Base-by-base conservation (phyloP, 2,329 filamentous ascomycete species). In the Madurella fahalii region DNA sequence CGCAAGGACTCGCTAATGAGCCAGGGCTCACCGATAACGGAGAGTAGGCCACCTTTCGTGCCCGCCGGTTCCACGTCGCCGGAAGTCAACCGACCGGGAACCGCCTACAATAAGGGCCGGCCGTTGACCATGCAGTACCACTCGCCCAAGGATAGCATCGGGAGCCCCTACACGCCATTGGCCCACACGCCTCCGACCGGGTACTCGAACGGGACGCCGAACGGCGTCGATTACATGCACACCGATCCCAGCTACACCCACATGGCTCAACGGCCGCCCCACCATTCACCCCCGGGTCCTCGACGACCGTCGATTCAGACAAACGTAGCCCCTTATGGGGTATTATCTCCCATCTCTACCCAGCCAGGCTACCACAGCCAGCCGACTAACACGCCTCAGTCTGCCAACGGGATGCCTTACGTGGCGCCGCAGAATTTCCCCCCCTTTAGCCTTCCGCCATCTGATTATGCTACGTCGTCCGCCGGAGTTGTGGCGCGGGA, bases 1-100 rank as follows among this genome's bases (percentile, higher is more conserved):
- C 84, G 87, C 54, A 89, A 88, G 70, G 87, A 91, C 67, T 83
- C 81, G 13, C 77, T 85, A 66, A 74, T 84, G 68, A 73, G 69
- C 58, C 80, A 82, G 60, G 64, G 67, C 32, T 79, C 77, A 45
- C 73, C 74, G 39, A 67, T 70, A 47, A 66, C 71, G 44, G 74
- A 75, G 47, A 62, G 64, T 56, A 74, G 73, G 31, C 70, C 72
- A 54, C 67, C 71, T 34, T 76, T 75, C 63, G 62, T 65, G 15
- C 65, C 71, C 4, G 65, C 70, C 25, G 72, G 73, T 20, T 74
- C 77, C 45, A 69, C 71, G 32, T 80, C 78, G 15, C 77, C 78
- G 20, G 77, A 78, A 62, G 67, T 70, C 53, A 78, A 71, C 63
- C 71, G 76, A 44, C 71, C 74, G 20, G 70, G 69, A 42, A 71